A percentile compares a stretch with the other conserved stretches of the same genome.
These are phyloP conservation scores for Neofusicoccum ribis DNA, from an alignment of 2,329 filamentous ascomycete species.

Conservation along the genomic window DNA sequence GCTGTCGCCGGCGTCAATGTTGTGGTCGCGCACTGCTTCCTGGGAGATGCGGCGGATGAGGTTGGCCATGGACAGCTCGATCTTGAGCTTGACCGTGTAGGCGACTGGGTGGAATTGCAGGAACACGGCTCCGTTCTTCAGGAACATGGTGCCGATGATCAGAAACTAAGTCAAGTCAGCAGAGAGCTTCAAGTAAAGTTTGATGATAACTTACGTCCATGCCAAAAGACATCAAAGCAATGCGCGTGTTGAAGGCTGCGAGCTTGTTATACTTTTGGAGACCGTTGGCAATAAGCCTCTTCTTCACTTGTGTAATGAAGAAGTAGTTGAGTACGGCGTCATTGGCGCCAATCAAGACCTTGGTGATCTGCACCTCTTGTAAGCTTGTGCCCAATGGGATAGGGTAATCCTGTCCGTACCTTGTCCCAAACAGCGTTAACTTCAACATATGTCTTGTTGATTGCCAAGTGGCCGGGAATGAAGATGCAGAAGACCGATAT, in stretches of 20 bases:
- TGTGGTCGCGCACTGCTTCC: not conserved
- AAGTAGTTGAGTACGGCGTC: constrained; percentile 30
- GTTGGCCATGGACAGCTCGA: constrained; percentile 47
- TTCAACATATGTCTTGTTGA: constrained; percentile 24
- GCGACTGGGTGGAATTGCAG: constrained; percentile 45
- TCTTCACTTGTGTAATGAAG: constrained; percentile 30
- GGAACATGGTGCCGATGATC: constrained; percentile 19
- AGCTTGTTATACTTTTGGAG: constrained; percentile 29
- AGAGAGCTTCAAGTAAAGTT: not conserved
- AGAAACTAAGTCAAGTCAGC: constrained; percentile 1
- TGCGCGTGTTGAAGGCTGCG: constrained; percentile 30
- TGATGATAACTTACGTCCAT: constrained; percentile 26
- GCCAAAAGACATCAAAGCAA: constrained; percentile 29
- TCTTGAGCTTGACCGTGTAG: constrained; percentile 48
- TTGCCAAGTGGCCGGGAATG: constrained; percentile 32
- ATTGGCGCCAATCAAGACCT: constrained; percentile 28
- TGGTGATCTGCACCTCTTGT: constrained; percentile 23
- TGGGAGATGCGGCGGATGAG: constrained; percentile 33
- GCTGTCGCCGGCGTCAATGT: not conserved
- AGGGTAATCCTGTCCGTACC: not conserved
- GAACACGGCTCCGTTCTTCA: constrained; percentile 21
- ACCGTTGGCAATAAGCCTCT: constrained; percentile 29
- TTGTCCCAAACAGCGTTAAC: constrained; percentile 24
- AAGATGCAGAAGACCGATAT: constrained; percentile 33
- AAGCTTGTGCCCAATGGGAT: not conserved